Evolutionary conservation across 148 eudicot species (phyloP).

Genomic region (Silene uniflora): DNA sequence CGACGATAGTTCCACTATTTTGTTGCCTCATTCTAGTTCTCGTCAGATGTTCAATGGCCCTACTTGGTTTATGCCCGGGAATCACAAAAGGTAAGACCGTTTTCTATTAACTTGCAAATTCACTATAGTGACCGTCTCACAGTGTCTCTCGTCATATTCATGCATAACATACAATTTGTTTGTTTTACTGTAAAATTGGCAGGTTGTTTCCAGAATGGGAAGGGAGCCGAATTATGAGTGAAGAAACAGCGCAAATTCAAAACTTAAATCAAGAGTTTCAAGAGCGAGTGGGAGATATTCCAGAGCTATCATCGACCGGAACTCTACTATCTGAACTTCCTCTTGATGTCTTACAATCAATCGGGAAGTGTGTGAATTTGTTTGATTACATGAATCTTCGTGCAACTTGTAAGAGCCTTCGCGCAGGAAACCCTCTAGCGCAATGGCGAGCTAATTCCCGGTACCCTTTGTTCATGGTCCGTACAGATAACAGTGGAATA

Average conservation of each 20-base stretch:
- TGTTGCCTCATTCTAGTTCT: neutral
- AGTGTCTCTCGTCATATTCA: no score
- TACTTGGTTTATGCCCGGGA: conserved; percentile 4
- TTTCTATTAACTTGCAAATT: no score
- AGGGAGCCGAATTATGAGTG: neutral
- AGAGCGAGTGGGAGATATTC: neutral
- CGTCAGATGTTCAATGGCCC: neutral
- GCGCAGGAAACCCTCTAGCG: neutral
- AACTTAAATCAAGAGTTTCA: neutral
- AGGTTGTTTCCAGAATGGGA: neutral
- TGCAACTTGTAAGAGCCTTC: neutral
- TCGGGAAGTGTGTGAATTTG: neutral
- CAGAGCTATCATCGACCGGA: neutral
- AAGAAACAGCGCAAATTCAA: no score
- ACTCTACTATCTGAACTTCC: neutral
- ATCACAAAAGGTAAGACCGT: conserved; percentile 1
- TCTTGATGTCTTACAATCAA: neutral
- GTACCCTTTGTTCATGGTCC: conserved; percentile 3
- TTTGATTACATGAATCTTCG: conserved; percentile 16
- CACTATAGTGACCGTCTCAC: no score
- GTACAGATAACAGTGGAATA: neutral
- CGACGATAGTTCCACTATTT: neutral
- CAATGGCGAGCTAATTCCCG: neutral
- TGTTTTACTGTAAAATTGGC: neutral
- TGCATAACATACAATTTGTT: no score